These are phyloP conservation scores for Tricholoma terreum DNA, from an alignment of 768 basidiomycete species.

Conservation along the genomic window DNA sequence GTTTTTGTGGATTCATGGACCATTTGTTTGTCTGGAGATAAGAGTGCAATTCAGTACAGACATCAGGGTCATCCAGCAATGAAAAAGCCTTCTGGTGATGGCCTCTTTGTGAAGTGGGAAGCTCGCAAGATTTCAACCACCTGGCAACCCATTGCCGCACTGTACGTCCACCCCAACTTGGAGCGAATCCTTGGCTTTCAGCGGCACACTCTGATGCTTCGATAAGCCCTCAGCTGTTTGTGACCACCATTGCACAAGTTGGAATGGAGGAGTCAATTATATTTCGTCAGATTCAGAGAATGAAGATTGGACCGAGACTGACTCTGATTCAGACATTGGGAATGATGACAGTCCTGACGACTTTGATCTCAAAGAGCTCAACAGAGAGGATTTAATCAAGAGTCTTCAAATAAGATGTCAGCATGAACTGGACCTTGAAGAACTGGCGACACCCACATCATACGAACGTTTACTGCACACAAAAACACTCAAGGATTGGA, in stretches of 20 bases:
- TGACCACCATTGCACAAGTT: background rate
- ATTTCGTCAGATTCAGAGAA: background rate
- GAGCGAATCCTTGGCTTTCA: slow-evolving; percentile 29
- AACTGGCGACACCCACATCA: too few relatives aligned
- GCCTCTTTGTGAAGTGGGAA: slow-evolving; percentile 24
- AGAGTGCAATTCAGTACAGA: slow-evolving; percentile 26
- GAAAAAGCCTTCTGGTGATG: slow-evolving; percentile 26
- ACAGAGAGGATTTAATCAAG: too few relatives aligned
- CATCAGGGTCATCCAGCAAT: slow-evolving; percentile 24
- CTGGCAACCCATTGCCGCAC: slow-evolving; percentile 22
- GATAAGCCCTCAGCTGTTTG: too few relatives aligned
- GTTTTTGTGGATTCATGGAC: too few relatives aligned
- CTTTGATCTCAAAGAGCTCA: too few relatives aligned
- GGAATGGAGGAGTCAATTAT: background rate
- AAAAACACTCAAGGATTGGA: too few relatives aligned
- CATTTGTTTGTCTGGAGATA: slow-evolving; percentile 34
- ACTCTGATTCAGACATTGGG: too few relatives aligned
- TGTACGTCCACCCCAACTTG: slow-evolving; percentile 25
- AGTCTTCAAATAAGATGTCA: too few relatives aligned
- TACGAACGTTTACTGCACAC: too few relatives aligned
- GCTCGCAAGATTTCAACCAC: slow-evolving; percentile 20
- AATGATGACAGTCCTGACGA: too few relatives aligned
- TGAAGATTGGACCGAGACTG: too few relatives aligned
- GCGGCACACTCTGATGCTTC: slow-evolving; percentile 27
- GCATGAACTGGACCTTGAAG: too few relatives aligned